These are phyloP conservation scores for Scutellaria barbata DNA, from an alignment of 257 asterid species.

Conservation along the genomic window DNA sequence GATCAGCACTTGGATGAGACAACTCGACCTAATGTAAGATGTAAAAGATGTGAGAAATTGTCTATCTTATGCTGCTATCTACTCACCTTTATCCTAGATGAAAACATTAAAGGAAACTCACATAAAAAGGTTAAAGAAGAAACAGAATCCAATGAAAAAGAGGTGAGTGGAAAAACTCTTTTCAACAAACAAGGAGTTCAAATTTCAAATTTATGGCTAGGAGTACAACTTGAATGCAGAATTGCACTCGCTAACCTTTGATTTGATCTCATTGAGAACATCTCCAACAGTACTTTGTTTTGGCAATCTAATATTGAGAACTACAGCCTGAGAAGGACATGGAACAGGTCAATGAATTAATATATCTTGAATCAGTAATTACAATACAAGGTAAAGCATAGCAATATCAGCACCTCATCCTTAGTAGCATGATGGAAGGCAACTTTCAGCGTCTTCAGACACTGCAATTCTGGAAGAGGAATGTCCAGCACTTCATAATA, in stretches of 20 bases:
- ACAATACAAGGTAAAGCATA: not conserved
- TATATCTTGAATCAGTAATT: conserved; percentile 4
- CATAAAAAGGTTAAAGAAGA: not conserved
- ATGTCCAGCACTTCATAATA: conserved; percentile 97
- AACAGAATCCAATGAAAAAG: not conserved
- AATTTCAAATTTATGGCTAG: conserved; percentile 9
- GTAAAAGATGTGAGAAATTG: conserved; percentile 31
- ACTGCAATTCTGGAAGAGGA: conserved; percentile 96
- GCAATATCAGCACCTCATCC: conserved; percentile 73
- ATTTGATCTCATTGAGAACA: conserved; percentile 92
- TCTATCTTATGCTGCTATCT: conserved; percentile 28
- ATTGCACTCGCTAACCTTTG: conserved; percentile 58
- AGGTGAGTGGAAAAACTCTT: not conserved
- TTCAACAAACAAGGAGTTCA: conserved; percentile 17
- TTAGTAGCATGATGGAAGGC: conserved; percentile 93
- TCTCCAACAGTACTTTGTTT: conserved; percentile 96
- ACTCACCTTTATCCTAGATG: not conserved
- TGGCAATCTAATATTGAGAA: conserved; percentile 87
- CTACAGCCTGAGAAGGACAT: conserved; percentile 63
- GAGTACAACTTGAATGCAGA: not conserved
- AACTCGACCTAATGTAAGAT: conserved; percentile 55
- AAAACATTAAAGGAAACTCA: conserved; percentile 1
- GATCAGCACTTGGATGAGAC: conserved; percentile 72
- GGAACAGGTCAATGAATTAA: conserved; percentile 2
- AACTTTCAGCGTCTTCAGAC: conserved; percentile 92